Conservation (phyloP, 306 rosid genomes). For the Astragalus glycyphyllos region DNA sequence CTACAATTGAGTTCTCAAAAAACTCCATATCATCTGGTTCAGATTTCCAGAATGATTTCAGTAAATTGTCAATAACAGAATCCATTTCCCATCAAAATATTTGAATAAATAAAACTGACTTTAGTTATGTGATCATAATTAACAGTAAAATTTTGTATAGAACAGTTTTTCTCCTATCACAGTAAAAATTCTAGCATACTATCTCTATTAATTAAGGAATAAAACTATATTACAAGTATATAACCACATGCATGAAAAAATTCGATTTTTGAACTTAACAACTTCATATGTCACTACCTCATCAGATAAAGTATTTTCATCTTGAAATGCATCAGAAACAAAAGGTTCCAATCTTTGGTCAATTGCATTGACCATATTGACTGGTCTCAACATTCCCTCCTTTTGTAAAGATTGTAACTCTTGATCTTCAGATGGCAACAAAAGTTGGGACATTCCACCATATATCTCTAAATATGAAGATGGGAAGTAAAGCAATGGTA, state of each 20-base stretch:
- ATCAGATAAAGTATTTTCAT: background rate
- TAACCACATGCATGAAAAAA: background rate
- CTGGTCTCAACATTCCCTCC: background rate
- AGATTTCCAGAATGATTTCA: conserved; percentile 27
- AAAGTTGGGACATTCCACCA: background rate
- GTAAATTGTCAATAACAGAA: conserved; percentile 30
- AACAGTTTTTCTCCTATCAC: background rate
- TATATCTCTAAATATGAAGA: background rate
- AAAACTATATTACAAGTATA: background rate
- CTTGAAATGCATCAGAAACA: background rate
- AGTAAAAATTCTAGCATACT: conserved; percentile 2
- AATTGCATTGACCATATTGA: background rate
- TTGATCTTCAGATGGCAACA: background rate
- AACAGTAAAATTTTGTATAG: background rate
- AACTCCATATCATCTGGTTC: conserved; percentile 4
- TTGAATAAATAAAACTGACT: background rate
- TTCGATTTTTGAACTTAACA: background rate
- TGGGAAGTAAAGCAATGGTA: background rate
- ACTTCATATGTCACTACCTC: conserved; percentile 30
- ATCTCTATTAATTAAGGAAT: background rate
- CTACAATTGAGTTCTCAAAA: background rate
- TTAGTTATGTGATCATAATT: background rate
- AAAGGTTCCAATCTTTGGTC: background rate
- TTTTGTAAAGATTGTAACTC: background rate
- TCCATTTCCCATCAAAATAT: conserved; percentile 33